These are phyloP conservation scores for Boletus rubroflammeus DNA, from an alignment of 768 basidiomycete species.

Conservation along the genomic window DNA sequence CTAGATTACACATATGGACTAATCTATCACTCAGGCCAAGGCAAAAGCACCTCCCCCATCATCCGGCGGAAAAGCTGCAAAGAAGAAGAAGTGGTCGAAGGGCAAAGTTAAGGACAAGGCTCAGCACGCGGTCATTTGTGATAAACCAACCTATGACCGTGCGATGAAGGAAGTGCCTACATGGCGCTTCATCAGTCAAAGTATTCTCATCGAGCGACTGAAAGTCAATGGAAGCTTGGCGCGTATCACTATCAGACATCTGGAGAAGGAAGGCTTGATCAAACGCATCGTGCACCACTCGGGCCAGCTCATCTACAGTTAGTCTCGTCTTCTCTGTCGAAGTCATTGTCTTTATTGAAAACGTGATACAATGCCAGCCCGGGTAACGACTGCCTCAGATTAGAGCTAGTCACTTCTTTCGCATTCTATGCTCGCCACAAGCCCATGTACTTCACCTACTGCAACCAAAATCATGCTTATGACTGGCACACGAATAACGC, in stretches of 20 bases:
- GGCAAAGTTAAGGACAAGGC: constrained; percentile 99
- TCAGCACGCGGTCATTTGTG: constrained; percentile 90
- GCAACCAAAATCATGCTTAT: constrained; percentile 31
- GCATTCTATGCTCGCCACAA: constrained; percentile 25
- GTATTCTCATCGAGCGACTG: constrained; percentile 96
- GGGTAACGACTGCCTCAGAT: constrained; percentile 42
- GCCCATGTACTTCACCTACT: constrained; percentile 36
- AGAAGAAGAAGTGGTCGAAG: constrained; percentile 99
- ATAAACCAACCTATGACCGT: constrained; percentile 90
- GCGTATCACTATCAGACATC: constrained; percentile 82
- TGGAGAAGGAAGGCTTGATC: constrained; percentile 92
- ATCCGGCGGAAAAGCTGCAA: constrained; percentile 81
- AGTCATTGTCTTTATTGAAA: constrained; percentile 1
- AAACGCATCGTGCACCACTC: constrained; percentile 97
- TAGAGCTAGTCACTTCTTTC: constrained; percentile 25
- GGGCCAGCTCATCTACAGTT: constrained; percentile 93
- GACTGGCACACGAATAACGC: constrained; percentile 12
- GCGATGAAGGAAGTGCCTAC: constrained; percentile 98
- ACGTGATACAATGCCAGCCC: constrained; percentile 30
- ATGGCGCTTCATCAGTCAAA: constrained; percentile 98
- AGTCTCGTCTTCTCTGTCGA: constrained; percentile 33
- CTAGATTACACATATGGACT: constrained; percentile 19
- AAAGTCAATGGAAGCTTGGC: constrained; percentile 96
- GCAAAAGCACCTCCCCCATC: constrained; percentile 64
- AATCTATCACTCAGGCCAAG: constrained; percentile 57